Evolutionary conservation across 108 stramenopile species (phyloP).

Genomic region (Skeletonema costatum): DNA sequence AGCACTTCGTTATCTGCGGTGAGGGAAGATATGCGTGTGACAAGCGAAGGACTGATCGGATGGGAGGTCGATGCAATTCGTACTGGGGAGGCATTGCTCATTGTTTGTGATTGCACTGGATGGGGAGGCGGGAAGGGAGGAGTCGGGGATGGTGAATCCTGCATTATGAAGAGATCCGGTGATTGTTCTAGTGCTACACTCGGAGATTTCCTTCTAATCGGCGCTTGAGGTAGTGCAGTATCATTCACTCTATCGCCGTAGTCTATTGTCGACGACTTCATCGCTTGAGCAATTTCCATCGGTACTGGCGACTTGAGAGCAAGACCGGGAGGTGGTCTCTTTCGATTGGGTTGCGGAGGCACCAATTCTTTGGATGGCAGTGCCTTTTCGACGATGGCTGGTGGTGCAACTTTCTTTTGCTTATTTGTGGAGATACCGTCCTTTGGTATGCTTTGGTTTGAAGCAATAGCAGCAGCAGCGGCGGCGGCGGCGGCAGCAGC

Average conservation of each 20-base stretch:
- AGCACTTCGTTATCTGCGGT: background rate
- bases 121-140: background rate
- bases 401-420: background rate
- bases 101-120: background rate
- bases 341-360: background rate
- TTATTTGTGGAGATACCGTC: background rate
- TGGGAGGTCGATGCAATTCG: background rate
- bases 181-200: background rate
- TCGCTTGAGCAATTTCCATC: background rate
- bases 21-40: conserved; percentile 4
- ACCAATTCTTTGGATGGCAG: background rate
- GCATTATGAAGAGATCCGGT: background rate
- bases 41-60: background rate
- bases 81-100: background rate
- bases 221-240: conserved; percentile 19
- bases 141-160: background rate
- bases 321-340: background rate
- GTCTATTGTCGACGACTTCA: conserved; percentile 20
- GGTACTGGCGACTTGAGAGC: background rate
- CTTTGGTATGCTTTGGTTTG: background rate
- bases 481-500: background rate
- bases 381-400: background rate
- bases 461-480: background rate
- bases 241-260: conserved; percentile 34
- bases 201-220: conserved; percentile 5